These are phyloP conservation scores for Suillus subalutaceus DNA, from an alignment of 768 basidiomycete genomes.

Conservation along the genomic window DNA sequence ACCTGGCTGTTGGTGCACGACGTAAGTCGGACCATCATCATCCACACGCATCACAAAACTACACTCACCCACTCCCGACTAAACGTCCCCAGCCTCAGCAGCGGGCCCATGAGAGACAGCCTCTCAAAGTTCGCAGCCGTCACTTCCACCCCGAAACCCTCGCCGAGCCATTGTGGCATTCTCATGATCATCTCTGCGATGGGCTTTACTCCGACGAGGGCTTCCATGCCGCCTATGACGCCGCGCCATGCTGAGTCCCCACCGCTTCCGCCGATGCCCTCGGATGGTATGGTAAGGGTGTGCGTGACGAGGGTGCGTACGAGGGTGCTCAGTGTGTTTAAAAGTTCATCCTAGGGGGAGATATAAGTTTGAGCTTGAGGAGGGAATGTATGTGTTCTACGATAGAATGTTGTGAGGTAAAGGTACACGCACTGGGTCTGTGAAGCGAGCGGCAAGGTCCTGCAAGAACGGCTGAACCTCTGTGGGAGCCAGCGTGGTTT, in stretches of 20 bases:
- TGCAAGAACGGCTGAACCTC: constrained; percentile 82
- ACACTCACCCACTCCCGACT: constrained; percentile 82
- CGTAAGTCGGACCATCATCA: not conserved
- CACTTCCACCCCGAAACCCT: constrained; percentile 62
- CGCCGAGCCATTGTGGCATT: constrained; percentile 75
- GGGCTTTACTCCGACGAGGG: constrained; percentile 77
- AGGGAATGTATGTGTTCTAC: not conserved
- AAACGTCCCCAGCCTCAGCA: constrained; percentile 84
- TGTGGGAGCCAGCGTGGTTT: constrained; percentile 57
- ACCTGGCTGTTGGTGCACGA: constrained; percentile 53
- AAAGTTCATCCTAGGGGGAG: constrained; percentile 63
- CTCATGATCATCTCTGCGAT: constrained; percentile 82
- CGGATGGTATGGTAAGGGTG: constrained; percentile 60
- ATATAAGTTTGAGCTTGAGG: not conserved
- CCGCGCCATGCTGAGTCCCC: constrained; percentile 86
- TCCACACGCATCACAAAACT: not conserved
- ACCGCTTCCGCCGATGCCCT: constrained; percentile 64
- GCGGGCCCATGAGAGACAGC: constrained; percentile 76
- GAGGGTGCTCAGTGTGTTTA: constrained; percentile 77
- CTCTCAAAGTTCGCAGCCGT: constrained; percentile 65
- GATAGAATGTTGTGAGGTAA: not conserved
- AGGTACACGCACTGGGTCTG: constrained; percentile 27
- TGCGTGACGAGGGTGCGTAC: constrained; percentile 65
- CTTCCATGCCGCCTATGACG: constrained; percentile 78
- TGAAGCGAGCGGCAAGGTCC: constrained; percentile 82